Conservation (phyloP, 176 grass and related monocot species). For the Hordeum marinum region DNA sequence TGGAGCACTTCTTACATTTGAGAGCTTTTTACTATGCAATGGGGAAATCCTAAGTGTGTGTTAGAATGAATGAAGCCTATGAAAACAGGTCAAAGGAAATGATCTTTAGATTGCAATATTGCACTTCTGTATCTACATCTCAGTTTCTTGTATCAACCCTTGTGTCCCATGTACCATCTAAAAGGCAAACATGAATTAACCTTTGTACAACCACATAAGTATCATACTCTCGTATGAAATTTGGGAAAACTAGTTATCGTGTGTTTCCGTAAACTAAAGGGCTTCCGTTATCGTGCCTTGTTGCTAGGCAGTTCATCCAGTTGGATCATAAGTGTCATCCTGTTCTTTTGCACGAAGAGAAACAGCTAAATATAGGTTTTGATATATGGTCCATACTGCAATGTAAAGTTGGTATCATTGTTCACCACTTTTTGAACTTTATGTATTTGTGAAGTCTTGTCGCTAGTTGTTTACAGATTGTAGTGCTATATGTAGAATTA, state of each 20-base stretch:
- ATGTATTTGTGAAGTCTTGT: not conserved
- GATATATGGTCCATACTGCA: not conserved
- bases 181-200: not conserved
- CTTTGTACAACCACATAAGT: not conserved
- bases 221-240: not conserved
- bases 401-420: not conserved
- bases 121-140: not conserved
- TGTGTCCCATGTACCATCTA: not conserved
- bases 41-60: no score
- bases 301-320: not conserved
- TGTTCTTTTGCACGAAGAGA: not conserved
- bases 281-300: not conserved
- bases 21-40: not conserved
- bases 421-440: not conserved
- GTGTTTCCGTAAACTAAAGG: not conserved
- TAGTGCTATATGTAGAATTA: not conserved
- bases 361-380: not conserved
- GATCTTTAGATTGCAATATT: not conserved
- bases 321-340: not conserved
- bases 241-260: not conserved
- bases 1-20: not conserved
- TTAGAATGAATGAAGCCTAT: no score
- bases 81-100: not conserved
- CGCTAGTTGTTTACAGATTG: not conserved
- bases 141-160: not conserved